A percentile compares a stretch with the other conserved stretches of the same genome.
These are phyloP conservation scores for Phytophthora pseudosyringae DNA, from an alignment of 352 stramenopile genomes.

Conservation along the genomic window DNA sequence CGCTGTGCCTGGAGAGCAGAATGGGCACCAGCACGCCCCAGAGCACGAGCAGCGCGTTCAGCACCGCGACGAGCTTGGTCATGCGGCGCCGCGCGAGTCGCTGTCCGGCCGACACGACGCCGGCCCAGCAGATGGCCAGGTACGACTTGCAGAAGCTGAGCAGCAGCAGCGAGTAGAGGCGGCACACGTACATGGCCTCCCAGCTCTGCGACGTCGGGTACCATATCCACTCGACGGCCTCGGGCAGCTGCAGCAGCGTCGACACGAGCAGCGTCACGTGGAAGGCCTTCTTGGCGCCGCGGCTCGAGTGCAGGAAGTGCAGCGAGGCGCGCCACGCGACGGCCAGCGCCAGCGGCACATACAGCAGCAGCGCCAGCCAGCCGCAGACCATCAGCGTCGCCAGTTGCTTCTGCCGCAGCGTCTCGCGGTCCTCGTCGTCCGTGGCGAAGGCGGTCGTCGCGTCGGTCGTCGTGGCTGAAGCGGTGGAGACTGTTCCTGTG, in stretches of 20 bases:
- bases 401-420: slow-evolving; percentile 45
- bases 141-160: slow-evolving; percentile 85
- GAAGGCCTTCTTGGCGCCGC: slow-evolving; percentile 67
- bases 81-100: slow-evolving; percentile 60
- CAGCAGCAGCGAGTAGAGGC: slow-evolving; percentile 70
- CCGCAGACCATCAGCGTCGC: slow-evolving; percentile 60
- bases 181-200: slow-evolving; percentile 70
- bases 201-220: slow-evolving; percentile 67
- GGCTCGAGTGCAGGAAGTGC: slow-evolving; percentile 66
- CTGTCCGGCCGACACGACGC: slow-evolving; percentile 81
- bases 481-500: slow-evolving; percentile 3
- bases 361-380: slow-evolving; percentile 65
- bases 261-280: slow-evolving; percentile 73
- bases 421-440: slow-evolving; percentile 18
- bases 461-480: slow-evolving; percentile 2
- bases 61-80: slow-evolving; percentile 55
- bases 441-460: slow-evolving; percentile 11
- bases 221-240: slow-evolving; percentile 66
- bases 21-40: slow-evolving; percentile 70
- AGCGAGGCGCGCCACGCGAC: slow-evolving; percentile 70
- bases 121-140: slow-evolving; percentile 80
- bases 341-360: slow-evolving; percentile 58
- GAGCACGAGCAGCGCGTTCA: slow-evolving; percentile 60
- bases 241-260: slow-evolving; percentile 70
- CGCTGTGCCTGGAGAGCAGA: slow-evolving; percentile 54